Conservation (phyloP, 805 yeast species). For the Hanseniaspora clermontiae region DNA sequence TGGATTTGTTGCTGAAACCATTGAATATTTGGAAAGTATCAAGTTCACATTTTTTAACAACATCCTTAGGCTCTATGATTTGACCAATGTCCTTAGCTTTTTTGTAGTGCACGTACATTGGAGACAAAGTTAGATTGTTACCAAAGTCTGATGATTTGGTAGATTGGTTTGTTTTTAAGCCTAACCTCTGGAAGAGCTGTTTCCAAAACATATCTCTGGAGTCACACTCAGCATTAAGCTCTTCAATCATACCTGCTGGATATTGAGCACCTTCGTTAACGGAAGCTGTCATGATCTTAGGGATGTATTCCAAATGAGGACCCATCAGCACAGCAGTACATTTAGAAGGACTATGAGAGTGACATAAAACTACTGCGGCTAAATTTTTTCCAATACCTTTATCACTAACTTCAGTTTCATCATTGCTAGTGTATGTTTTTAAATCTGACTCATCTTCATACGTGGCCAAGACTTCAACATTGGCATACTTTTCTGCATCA, state of each 20-base stretch:
- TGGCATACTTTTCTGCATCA: slow-evolving; percentile 48
- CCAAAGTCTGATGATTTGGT: slow-evolving; percentile 43
- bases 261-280: slow-evolving; percentile 19
- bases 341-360: slow-evolving; percentile 36
- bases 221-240: slow-evolving; percentile 34
- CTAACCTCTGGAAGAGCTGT: slow-evolving; percentile 45
- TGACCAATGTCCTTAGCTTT: not conserved
- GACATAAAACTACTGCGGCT: slow-evolving; percentile 64
- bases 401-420: slow-evolving; percentile 4
- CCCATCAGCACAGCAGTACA: slow-evolving; percentile 75
- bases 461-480: slow-evolving; percentile 61
- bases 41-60: slow-evolving; percentile 13
- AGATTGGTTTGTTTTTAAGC: slow-evolving; percentile 52
- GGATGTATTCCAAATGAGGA: slow-evolving; percentile 78
- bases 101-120: slow-evolving; percentile 34
- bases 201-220: slow-evolving; percentile 46
- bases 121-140: slow-evolving; percentile 35
- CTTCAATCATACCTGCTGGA: slow-evolving; percentile 29
- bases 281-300: slow-evolving; percentile 35
- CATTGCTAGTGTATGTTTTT: slow-evolving; percentile 24
- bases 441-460: slow-evolving; percentile 38
- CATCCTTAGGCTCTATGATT: slow-evolving; percentile 5
- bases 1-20: slow-evolving; percentile 17
- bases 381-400: slow-evolving; percentile 15
- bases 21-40: slow-evolving; percentile 10